Base-by-base conservation (phyloP, 352 stramenopile species). In the Salisapilia sapeloensis region DNA sequence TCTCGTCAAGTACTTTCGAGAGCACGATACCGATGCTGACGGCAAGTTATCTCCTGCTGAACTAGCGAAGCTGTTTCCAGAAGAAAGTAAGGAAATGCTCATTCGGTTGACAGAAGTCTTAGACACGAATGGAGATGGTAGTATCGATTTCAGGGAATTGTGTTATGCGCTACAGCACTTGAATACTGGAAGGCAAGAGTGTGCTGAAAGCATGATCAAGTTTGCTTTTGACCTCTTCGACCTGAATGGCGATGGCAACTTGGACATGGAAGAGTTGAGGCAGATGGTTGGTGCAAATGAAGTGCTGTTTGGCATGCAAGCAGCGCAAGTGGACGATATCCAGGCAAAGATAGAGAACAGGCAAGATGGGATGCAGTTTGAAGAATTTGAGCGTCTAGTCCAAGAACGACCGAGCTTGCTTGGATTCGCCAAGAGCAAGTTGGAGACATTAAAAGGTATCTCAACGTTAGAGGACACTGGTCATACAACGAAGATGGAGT, bases 81-180 rank as follows among this genome's bases (percentile, higher is more conserved):
- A 32, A 4, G 66, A 79, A 33, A 54, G 75, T 22, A 44, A 45
- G 0, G 42, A 50, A 30, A 42, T 83, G 18, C 50, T 83, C 7
- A 43, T 59, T 34, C 58, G 69, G 18, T 48, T 79, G 25, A 78
- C 79, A 23, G 35, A 60, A 21, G 46, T 83, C 29, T 42, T 83
- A 5, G 66, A 83, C 30, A 24, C 53, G 4, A 53, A 83, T 28
- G 56, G 60, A 34, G 77, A 56, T 28, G 66, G 66, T 12, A 50
- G 56, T 32, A 75, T 83, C 36, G 66, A 83, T 37, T 83, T 82
- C 38, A 60, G 66, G 13, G 66, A 82, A 38, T 50, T 82, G 26
- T 82, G 66, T 25, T 47, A 79, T 35, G 60, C 49, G 2, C 47
- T 83, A n/a, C 50, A 53, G 5, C 53, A 51, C 6, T 40, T 83